A percentile compares a stretch with the other conserved stretches of the same genome.
Conservation (phyloP, 2,329 filamentous ascomycete species). For the Phialophora chinensis region DNA sequence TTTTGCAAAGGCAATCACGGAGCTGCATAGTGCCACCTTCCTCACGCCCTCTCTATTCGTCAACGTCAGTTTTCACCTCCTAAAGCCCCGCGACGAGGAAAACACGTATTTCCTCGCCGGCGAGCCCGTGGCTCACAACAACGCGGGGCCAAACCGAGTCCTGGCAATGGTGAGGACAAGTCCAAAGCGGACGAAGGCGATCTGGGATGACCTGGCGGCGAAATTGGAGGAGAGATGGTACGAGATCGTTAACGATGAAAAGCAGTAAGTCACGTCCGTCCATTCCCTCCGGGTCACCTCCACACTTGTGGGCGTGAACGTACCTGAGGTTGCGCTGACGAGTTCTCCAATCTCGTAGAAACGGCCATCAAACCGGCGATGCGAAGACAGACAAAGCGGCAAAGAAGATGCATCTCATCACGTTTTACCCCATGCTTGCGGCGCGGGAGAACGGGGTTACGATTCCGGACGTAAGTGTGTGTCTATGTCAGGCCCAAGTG, state of each 20-base stretch:
- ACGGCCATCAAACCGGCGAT: not conserved
- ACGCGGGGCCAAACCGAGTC: slow-evolving; percentile 24
- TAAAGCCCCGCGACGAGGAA: not conserved
- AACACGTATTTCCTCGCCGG: slow-evolving; percentile 29
- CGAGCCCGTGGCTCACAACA: slow-evolving; percentile 29
- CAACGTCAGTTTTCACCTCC: slow-evolving; percentile 34
- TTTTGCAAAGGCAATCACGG: slow-evolving; percentile 35
- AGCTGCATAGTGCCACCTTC: slow-evolving; percentile 36
- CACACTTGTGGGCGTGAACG: not conserved
- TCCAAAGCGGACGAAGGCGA: slow-evolving; percentile 31
- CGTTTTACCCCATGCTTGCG: slow-evolving; percentile 35
- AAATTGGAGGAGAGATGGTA: slow-evolving; percentile 37
- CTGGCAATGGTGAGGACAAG: slow-evolving; percentile 26
- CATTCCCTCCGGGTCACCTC: not conserved
- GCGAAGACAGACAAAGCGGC: slow-evolving; percentile 15
- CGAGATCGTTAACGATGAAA: slow-evolving; percentile 25
- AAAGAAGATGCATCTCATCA: slow-evolving; percentile 34
- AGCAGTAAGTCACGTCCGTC: not conserved
- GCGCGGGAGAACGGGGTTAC: slow-evolving; percentile 35
- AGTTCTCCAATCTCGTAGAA: not conserved
- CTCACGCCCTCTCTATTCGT: slow-evolving; percentile 38
- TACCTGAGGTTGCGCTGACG: not conserved
- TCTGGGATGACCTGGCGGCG: slow-evolving; percentile 35
- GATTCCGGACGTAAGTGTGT: slow-evolving; percentile 37
- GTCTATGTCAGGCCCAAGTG: not conserved